phyloP scores from a whole-genome alignment of 2,329 filamentous ascomycete species.

The Fusarium mundagurra region DNA sequence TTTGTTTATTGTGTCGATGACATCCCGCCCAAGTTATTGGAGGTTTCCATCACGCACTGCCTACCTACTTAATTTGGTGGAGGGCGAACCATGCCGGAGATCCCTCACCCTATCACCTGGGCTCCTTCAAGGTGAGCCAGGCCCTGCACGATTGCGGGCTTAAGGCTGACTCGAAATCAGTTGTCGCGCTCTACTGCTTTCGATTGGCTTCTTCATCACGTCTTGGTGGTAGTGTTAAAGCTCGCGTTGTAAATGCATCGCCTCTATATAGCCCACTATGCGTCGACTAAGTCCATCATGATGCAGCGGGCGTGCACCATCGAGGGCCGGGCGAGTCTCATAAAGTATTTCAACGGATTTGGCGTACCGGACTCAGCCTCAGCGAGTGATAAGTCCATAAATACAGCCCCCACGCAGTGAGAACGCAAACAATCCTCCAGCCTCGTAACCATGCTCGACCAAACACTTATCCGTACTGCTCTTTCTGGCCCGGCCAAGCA shows the following conservation, averaged over 20 bases:
- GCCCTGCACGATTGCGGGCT: background rate
- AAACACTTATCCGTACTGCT: background rate
- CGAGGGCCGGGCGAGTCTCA: background rate
- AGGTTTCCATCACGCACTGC: no score
- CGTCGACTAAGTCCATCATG: background rate
- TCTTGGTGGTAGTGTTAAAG: background rate
- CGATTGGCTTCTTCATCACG: accelerated
- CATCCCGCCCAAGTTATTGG: background rate
- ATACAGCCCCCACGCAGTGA: background rate
- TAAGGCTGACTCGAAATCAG: background rate
- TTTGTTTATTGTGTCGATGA: background rate
- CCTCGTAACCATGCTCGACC: background rate
- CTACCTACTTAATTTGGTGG: no score
- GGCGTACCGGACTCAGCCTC: background rate
- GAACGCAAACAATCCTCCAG: background rate
- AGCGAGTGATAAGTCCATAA: background rate
- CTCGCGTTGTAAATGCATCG: background rate
- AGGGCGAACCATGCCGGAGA: background rate
- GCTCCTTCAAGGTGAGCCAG: background rate
- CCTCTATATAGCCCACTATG: background rate
- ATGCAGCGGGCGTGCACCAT: background rate
- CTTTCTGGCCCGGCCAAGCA: background rate
- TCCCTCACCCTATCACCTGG: background rate
- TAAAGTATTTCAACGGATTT: background rate
- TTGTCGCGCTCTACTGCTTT: accelerated